These are phyloP conservation scores for Debaryomyces sp. DNA, from an alignment of 1,139 yeast genomes.

Conservation along the genomic window DNA sequence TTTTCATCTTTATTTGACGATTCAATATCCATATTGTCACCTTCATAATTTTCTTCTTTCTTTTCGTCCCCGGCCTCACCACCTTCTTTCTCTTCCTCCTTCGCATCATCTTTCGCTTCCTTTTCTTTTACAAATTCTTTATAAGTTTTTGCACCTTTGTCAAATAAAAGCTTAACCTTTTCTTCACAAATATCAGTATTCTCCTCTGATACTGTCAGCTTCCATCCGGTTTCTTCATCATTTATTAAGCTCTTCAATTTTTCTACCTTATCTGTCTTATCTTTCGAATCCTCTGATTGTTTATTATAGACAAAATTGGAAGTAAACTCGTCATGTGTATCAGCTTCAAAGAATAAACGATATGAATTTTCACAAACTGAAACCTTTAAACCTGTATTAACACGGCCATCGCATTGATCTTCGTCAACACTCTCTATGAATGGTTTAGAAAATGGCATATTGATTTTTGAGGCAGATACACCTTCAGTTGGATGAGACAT, in stretches of 20 bases:
- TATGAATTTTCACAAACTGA: slow-evolving; percentile 81
- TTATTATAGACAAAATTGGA: slow-evolving; percentile 51
- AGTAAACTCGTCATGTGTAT: slow-evolving; percentile 81
- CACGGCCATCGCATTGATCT: slow-evolving; percentile 65
- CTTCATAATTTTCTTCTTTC: slow-evolving; percentile 6
- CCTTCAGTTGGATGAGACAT: slow-evolving; percentile 99
- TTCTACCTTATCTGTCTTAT: slow-evolving; percentile 30
- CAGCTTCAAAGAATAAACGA: slow-evolving; percentile 77
- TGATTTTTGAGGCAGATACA: slow-evolving; percentile 76
- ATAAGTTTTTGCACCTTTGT: slow-evolving; percentile 37
- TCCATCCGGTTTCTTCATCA: slow-evolving; percentile 45
- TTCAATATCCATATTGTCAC: slow-evolving; percentile 3
- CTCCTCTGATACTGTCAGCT: slow-evolving; percentile 30
- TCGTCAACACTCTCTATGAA: slow-evolving; percentile 60
- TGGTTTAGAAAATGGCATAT: slow-evolving; percentile 71
- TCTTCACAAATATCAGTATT: slow-evolving; percentile 24
- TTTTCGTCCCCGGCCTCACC: slow-evolving; percentile 3
- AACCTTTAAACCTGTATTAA: slow-evolving; percentile 75
- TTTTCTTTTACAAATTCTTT: slow-evolving; percentile 18
- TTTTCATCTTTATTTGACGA: neutral
- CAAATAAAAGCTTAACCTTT: slow-evolving; percentile 29
- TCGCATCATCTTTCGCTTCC: slow-evolving; percentile 12
- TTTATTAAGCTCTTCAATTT: slow-evolving; percentile 30
- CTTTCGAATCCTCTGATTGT: slow-evolving; percentile 27
- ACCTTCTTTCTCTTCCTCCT: slow-evolving; percentile 8